Evolutionary conservation across 83 land plant genomes (phyloP), one percentile per base, ranked within the genome.

Genomic region (Thuja plicata): DNA sequence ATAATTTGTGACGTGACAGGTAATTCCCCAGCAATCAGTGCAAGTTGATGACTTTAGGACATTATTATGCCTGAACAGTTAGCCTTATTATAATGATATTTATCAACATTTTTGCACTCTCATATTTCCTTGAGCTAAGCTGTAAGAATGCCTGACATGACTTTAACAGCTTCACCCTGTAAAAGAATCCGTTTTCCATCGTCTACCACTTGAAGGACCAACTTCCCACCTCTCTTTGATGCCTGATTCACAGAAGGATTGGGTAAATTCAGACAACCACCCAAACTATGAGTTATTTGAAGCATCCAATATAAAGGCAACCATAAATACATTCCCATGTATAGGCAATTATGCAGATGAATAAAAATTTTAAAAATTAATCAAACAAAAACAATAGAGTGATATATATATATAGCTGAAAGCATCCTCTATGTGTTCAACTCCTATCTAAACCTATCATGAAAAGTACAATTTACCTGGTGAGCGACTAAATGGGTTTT

Each of bases 141-240:
- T 37, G 32, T 3, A 57, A 95, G 77, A 86, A 87, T 86, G 45
- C 97, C 97, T 88, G 80, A 90, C 94, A 93, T 94, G 40, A 93
- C 92, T 71, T 90, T 92, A 40, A 95, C 90, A 82, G 96, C 96
- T 91, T 92, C 92, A 30, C 97, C 97, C 76, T 86, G 90, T 57
- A 96, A 79, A n/a, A 66, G 70, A 15, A 96, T 95, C 15, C 97
- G 87, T 45, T 92, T 85, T 27, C 78, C 90, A n/a, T 92, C 89
- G 90, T 93, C 92, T 24, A 91, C 92, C 15, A 94, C 34, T 50
- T 90, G 90, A 70, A 94, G 87, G 27, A 89, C 87, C 86, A 96
- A 37, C 46, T 82, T 88, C n/a, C 97, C 97, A 79, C 97, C 88
- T 84, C 97, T 92, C 46, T 91, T 88, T 9, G 97, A 96, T 74